These are phyloP conservation scores for Carallia pectinifolia DNA, from an alignment of 345 rosid species.

Conservation along the genomic window DNA sequence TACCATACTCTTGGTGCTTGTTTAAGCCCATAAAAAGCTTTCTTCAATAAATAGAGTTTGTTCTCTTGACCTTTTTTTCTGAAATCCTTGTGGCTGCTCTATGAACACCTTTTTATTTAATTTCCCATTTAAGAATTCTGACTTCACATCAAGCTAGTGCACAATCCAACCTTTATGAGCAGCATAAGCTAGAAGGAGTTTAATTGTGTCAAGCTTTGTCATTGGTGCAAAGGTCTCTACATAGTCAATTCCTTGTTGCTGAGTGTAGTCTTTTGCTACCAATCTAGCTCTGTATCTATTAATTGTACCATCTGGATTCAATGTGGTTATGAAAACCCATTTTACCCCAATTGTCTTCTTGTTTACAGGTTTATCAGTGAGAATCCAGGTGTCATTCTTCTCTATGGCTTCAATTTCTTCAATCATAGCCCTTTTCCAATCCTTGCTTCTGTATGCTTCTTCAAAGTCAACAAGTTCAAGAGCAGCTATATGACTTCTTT, in stretches of 20 bases:
- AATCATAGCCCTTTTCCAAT: neutral
- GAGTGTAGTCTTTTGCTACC: neutral
- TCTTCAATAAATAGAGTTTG: too few relatives aligned
- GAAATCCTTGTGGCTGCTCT: neutral
- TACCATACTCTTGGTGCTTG: neutral
- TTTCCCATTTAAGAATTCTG: neutral
- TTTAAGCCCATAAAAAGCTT: neutral
- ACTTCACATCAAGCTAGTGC: conserved; percentile 9
- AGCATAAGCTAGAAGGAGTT: neutral
- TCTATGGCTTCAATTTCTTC: neutral
- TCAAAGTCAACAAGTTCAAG: too few relatives aligned
- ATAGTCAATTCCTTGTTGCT: neutral
- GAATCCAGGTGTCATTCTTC: neutral
- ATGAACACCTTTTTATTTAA: neutral
- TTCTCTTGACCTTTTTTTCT: too few relatives aligned
- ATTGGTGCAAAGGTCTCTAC: neutral
- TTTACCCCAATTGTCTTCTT: neutral
- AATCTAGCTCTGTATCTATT: neutral
- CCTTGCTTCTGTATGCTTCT: too few relatives aligned
- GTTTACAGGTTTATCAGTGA: too few relatives aligned
- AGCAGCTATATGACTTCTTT: neutral
- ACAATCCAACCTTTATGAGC: neutral
- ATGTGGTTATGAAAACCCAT: neutral
- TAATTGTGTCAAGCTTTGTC: neutral
- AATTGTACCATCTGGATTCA: neutral